Base-by-base conservation (phyloP, 2,329 filamentous ascomycete species). In the Trichoderma sp. region DNA sequence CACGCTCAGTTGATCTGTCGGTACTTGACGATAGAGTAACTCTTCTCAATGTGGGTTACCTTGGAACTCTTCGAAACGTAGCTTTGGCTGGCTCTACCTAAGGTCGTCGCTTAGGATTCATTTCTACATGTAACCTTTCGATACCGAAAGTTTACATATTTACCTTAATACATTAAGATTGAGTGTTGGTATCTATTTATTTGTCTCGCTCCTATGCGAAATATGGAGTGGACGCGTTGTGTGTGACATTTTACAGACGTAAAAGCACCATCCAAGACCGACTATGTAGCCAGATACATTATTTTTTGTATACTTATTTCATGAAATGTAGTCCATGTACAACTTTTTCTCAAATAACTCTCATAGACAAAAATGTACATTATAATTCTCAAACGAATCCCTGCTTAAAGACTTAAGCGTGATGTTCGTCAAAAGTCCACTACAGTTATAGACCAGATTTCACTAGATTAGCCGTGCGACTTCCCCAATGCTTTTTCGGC, bases 11-110 rank as follows among this genome's bases (percentile, higher is more conserved):
- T 26, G 20, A 68, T 47, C 17, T 68, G 13, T 58, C 65, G 17
- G 11, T n/a, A 2, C 55, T 68, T 12, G 5, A 34, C 7, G 34
- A 68, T 20, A 58, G 43, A 30, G 53, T 23, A 17, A 68, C 65
- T 8, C 65, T 68, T 23, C 15, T n/a, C 7, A 39, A 39, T 28
- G 65, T 68, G 23, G 65, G 65, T 12, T 68, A 58, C 17, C 58
- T 58, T 23, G 53, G 65, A 26, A 68, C 65, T 59, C 34, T 58
- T 43, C 34, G 39, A 26, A 68, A 58, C n/a, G 23, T 30, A 7
- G 65, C 53, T 43, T 12, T 50, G 5, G 23, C 39, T n/a, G 61
- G 61, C 13, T n/a, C 13, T 20, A 3, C 61, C n/a, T 50, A 32
- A 13, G 4, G 1, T 15, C 6, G 4, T 6, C n/a, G 9, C 26